Evolutionary conservation across 2,329 filamentous ascomycete genomes (phyloP).

Genomic region (Diaporthe citrichinensis): DNA sequence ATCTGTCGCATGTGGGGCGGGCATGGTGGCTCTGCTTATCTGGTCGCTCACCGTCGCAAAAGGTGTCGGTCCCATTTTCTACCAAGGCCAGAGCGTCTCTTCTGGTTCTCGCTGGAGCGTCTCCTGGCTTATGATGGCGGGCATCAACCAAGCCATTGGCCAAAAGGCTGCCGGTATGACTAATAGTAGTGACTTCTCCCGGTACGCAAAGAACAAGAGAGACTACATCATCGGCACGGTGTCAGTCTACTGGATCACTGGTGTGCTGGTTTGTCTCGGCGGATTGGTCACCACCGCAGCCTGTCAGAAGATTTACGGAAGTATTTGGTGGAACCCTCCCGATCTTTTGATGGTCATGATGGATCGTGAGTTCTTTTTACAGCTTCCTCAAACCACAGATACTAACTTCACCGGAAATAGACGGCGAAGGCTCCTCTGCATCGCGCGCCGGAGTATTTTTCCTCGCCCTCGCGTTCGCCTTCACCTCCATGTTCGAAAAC

Average conservation of each 20-base stretch:
- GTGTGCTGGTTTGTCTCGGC: slow-evolving; percentile 56
- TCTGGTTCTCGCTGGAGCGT: slow-evolving; percentile 51
- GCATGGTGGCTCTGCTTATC: slow-evolving; percentile 60
- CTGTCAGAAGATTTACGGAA: slow-evolving; percentile 59
- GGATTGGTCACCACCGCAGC: slow-evolving; percentile 59
- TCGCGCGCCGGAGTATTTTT: slow-evolving; percentile 50
- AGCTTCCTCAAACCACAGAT: no score
- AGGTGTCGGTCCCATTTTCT: slow-evolving; percentile 60
- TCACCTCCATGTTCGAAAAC: slow-evolving; percentile 59
- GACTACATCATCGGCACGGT: slow-evolving; percentile 56
- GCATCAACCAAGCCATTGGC: slow-evolving; percentile 59
- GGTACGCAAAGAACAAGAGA: slow-evolving; percentile 54
- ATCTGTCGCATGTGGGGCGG: slow-evolving; percentile 58
- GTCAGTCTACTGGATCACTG: slow-evolving; percentile 54
- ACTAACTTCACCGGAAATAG: neutral
- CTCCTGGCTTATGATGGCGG: slow-evolving; percentile 61
- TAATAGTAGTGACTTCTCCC: slow-evolving; percentile 59
- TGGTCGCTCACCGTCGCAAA: slow-evolving; percentile 60
- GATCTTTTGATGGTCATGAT: slow-evolving; percentile 61
- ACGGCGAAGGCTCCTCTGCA: slow-evolving; percentile 54
- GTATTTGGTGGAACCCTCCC: slow-evolving; percentile 62
- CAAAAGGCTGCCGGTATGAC: slow-evolving; percentile 57
- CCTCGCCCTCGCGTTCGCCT: slow-evolving; percentile 52
- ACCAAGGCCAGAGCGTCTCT: slow-evolving; percentile 52
- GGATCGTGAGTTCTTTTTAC: slow-evolving; percentile 43